Evolutionary conservation across 108 stramenopile genomes (phyloP).

Genomic region (Pseudonitzschia multiseries): DNA sequence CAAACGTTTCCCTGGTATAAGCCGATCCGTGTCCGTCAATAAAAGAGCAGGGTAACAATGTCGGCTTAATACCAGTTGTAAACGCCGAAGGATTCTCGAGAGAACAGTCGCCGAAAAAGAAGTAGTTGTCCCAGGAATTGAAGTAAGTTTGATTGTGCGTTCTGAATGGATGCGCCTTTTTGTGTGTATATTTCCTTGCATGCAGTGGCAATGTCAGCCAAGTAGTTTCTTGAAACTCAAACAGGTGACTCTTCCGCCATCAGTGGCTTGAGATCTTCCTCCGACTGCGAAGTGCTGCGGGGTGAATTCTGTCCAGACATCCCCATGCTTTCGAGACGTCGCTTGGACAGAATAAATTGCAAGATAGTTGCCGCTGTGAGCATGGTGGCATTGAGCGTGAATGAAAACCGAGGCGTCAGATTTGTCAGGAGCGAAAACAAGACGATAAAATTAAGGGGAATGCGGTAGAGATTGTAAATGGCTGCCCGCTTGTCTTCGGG

Average conservation of each 20-base stretch:
- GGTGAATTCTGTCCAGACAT: background rate
- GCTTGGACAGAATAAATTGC: constrained; percentile 55
- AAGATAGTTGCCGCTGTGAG: constrained; percentile 59
- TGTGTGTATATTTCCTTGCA: too few relatives aligned
- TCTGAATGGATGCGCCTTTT: too few relatives aligned
- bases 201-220: too few relatives aligned
- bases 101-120: too few relatives aligned
- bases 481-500: constrained; percentile 92
- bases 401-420: constrained; percentile 61
- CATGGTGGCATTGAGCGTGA: constrained; percentile 66
- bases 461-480: constrained; percentile 93
- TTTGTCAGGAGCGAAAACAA: constrained; percentile 84
- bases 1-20: too few relatives aligned
- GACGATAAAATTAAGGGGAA: constrained; percentile 95
- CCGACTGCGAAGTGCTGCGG: background rate
- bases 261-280: background rate
- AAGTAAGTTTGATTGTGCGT: too few relatives aligned
- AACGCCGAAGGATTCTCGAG: too few relatives aligned
- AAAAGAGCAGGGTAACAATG: too few relatives aligned
- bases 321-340: constrained; percentile 29
- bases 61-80: too few relatives aligned
- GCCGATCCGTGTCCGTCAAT: too few relatives aligned
- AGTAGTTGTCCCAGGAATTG: too few relatives aligned
- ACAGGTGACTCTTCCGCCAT: background rate
- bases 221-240: too few relatives aligned